These are phyloP conservation scores for Kokia cookei DNA, from an alignment of 441 rosid genomes.

Conservation along the genomic window DNA sequence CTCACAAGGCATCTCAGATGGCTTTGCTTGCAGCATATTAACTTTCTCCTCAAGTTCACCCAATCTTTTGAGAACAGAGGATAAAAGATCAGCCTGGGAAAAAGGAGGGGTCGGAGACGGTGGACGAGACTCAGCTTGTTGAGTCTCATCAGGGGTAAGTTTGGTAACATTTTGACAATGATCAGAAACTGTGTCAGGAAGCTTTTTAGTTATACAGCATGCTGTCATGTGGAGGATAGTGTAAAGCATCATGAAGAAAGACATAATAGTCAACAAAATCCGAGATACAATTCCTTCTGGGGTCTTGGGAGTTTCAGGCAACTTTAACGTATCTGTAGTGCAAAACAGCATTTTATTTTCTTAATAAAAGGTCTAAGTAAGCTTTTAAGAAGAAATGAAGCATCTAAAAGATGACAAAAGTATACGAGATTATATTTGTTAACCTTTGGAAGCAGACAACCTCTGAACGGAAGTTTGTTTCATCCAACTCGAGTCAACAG, in stretches of 20 bases:
- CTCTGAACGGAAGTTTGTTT: constrained; percentile 50
- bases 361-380: neutral
- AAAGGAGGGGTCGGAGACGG: constrained; percentile 60
- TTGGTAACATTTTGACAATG: constrained; percentile 27
- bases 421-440: constrained; percentile 3
- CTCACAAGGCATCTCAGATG: constrained; percentile 88
- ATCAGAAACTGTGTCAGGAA: constrained; percentile 33
- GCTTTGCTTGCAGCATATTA: constrained; percentile 71
- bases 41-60: constrained; percentile 87
- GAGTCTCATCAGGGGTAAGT: constrained; percentile 25
- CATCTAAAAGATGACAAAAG: neutral
- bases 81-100: constrained; percentile 56
- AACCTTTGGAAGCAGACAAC: constrained; percentile 63
- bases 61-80: constrained; percentile 68
- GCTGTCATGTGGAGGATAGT: constrained; percentile 40
- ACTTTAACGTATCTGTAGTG: constrained; percentile 36
- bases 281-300: constrained; percentile 50
- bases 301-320: constrained; percentile 40
- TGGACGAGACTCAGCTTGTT: constrained; percentile 49
- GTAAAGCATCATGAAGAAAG: constrained; percentile 50
- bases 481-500: constrained; percentile 86
- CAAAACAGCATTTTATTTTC: neutral
- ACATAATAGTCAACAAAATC: constrained; percentile 37
- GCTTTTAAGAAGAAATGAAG: neutral
- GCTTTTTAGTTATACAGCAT: constrained; percentile 36